Evolutionary conservation across 768 basidiomycete species (phyloP), one percentile per base, ranked within the genome.

Genomic region (Lanmaoa pseudosensibilis): DNA sequence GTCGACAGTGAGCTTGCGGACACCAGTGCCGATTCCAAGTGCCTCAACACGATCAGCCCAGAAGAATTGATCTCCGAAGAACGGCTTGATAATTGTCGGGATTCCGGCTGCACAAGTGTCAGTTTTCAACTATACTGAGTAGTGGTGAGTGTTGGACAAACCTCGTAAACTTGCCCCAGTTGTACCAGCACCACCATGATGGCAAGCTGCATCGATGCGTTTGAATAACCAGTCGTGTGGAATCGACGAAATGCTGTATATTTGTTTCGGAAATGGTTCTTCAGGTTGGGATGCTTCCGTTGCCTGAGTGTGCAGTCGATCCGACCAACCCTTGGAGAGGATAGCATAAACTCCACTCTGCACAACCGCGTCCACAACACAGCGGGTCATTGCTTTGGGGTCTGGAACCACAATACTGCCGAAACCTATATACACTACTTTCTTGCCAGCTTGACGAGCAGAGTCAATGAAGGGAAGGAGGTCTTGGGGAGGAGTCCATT

Each of bases 1-100:
- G 16, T 90, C 83, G 15, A 88, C 86, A 12, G 90, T 94, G 53
- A 98, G 78, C 72, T 95, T 96, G 63, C 91, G 84, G 49, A 99
- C 87, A 50, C 88, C 85, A 32, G 86, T 80, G 44, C 96, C 97
- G 47, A 98, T 85, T 37, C 95, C 95, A 40, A 99, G 80, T 2
- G 94, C 93, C 71, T 97, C 94, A n/a, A 98, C 93, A 30, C 96
- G 88, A 72, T 99, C 93, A 4, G 93, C 92, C 94, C 94, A 98
- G 75, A 98, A 96, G 70, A 89, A 92, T 65, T 98, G 95, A 70
- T 98, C 95, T 3, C 97, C 96, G 65, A 98, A 99, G 82, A 98
- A 99, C 0, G 97, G 96, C 60, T 87, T 87, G 69, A 98, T 93
- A 65, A 99, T 90, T 2, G 95, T 98, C 1, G 97, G 96, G 50